Evolutionary conservation across 2,329 filamentous ascomycete genomes (phyloP), one percentile per base, ranked within the genome.

Genomic region (Epichloe glyceriae): DNA sequence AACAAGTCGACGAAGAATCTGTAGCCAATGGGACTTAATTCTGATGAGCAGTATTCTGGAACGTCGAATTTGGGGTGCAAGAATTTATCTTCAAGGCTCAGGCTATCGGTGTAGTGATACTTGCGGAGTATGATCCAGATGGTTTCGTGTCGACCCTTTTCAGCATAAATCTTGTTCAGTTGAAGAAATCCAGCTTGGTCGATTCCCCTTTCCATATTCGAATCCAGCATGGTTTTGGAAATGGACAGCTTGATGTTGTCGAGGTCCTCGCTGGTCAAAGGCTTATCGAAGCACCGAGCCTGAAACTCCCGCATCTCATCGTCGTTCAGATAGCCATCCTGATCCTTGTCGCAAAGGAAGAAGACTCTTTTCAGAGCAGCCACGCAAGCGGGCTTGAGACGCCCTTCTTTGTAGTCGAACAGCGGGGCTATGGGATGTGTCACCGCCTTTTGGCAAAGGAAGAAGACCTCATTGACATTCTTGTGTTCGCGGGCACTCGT

Each of bases 1-100:
- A 98, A 98, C 1, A 97, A 74, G 61, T 98, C 93, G 56, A 97
- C 91, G 60, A 98, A 96, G 72, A 98, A 98, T 19, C 91, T 83
- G 67, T 98, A 98, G 1, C 93, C 93, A 14, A 87, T 83, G 0
- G 93, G 93, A 57, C 90, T 95, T 17, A 98, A 76, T 69, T 98
- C 93, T 4, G 91, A 90, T 4, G 91, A 97, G 0, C 89, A 85
- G 62, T 86, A 91, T 52, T 91, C 86, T 0, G 93, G 88, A 0
- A 98, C 89, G 7, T 98, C 93, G 55, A 97, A 91, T 59, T 88
- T 94, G 15, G 93, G 93, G 59, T 89, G 88, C 22, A 98, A 74
- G 63, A 96, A 97, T 58, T 76, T 86, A 62, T 97, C 90, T 61
- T 91, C 88, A 39, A 98, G 72, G 55, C 88, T 95, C 45, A 98